Evolutionary conservation across 148 eudicot genomes (phyloP).

Genomic region (Limonium bicolor): DNA sequence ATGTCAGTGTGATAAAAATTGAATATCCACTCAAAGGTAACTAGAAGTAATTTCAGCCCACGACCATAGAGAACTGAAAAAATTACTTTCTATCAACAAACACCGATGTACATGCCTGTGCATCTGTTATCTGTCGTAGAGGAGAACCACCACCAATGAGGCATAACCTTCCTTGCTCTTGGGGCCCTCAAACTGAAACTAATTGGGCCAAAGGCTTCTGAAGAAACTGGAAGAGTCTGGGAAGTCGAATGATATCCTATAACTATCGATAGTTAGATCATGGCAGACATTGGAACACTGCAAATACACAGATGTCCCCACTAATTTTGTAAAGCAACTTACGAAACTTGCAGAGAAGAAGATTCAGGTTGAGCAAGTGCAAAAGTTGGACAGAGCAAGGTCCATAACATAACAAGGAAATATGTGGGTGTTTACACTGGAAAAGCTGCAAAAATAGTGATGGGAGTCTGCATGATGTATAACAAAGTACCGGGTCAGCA

Average conservation of each 20-base stretch:
- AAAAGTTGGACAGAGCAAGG: too few species aligned
- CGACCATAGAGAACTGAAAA: background rate
- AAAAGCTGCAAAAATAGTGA: too few species aligned
- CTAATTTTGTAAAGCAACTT: background rate
- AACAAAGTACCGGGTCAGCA: conserved; percentile 76
- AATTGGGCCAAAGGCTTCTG: conserved; percentile 94
- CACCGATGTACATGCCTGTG: conserved; percentile 81
- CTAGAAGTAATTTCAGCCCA: background rate
- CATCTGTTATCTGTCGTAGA: conserved; percentile 86
- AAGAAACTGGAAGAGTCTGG: conserved; percentile 82
- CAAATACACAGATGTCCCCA: background rate
- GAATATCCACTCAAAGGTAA: background rate
- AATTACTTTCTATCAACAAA: too few species aligned
- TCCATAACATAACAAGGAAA: too few species aligned
- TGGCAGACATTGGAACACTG: conserved; percentile 3
- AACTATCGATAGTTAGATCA: conserved; percentile 13
- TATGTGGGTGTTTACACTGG: too few species aligned
- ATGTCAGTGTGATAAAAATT: background rate
- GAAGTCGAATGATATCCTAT: conserved; percentile 96
- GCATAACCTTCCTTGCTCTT: conserved; percentile 99
- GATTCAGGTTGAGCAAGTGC: too few species aligned
- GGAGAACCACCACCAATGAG: conserved; percentile 99
- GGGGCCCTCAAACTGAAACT: conserved; percentile 82
- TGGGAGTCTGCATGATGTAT: too few species aligned
- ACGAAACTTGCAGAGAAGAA: too few species aligned